Percentiles rank a stretch among this genome's conserved stretches.
phyloP scores from a whole-genome alignment of 1,284 basidiomycete genomes.

The Schizophyllum amplum region DNA sequence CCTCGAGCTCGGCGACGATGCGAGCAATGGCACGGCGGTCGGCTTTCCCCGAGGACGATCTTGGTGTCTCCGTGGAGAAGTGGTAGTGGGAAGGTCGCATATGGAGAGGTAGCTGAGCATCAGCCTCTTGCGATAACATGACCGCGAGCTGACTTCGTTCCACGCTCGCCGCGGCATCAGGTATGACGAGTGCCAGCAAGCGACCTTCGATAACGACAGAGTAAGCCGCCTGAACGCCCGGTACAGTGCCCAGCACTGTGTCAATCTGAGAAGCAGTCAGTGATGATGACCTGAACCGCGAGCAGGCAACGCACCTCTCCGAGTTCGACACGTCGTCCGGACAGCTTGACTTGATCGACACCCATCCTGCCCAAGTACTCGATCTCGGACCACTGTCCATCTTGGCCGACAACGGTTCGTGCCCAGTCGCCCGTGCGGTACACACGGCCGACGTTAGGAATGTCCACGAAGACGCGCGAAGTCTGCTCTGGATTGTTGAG shows the following conservation, averaged over 20 bases:
- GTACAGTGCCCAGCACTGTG: constrained; percentile 1
- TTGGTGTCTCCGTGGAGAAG: constrained; percentile 1
- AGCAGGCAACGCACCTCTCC: constrained; percentile 4
- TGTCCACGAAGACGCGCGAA: constrained; percentile 3
- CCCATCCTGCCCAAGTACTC: constrained; percentile 9
- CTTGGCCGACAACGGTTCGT: constrained; percentile 2
- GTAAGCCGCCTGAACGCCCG: constrained; percentile 6
- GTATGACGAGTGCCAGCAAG: constrained; percentile 3
- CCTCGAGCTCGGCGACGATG: not conserved
- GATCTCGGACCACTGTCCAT: constrained; percentile 4
- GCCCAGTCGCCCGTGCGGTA: constrained; percentile 8
- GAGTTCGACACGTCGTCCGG: constrained; percentile 7
- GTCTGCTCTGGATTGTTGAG: constrained; percentile 9
- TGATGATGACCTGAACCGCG: not conserved
- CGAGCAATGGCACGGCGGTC: constrained; percentile 5
- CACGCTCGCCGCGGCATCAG: constrained; percentile 2
- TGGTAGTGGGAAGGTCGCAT: constrained; percentile 7
- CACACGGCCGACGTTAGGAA: constrained; percentile 5
- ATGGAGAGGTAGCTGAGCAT: constrained; percentile 3
- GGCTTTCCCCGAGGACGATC: constrained; percentile 6
- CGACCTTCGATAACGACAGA: constrained; percentile 4
- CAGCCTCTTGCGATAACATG: not conserved
- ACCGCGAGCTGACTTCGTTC: not conserved
- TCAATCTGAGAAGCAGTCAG: constrained; percentile 3
- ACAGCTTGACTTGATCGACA: constrained; percentile 8